A percentile compares a stretch with the other conserved stretches of the same genome.
Conservation (phyloP, 768 basidiomycete species). For the Trametes cubensis region DNA sequence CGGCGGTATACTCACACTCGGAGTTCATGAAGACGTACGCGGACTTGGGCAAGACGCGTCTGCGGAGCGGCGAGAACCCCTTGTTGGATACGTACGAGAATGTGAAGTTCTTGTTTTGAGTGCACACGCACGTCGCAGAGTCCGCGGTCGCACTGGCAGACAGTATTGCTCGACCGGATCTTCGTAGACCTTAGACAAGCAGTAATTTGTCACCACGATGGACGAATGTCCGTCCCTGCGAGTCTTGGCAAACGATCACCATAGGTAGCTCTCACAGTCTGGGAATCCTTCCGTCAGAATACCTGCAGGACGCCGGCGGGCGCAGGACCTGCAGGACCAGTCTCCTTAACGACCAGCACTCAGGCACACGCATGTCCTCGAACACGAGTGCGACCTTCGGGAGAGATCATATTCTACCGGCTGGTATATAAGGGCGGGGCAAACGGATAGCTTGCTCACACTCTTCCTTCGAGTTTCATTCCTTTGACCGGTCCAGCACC, state of each 20-base stretch:
- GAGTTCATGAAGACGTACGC: conserved; percentile 90
- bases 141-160: no score
- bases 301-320: no score
- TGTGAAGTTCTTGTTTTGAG: conserved; percentile 87
- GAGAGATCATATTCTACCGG: no score
- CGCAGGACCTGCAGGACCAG: not conserved
- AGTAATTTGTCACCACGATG: no score
- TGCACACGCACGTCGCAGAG: no score
- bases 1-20: conserved; percentile 82
- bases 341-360: conserved; percentile 19
- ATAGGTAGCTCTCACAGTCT: not conserved
- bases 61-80: conserved; percentile 86
- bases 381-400: not conserved
- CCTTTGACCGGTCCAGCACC: conserved; percentile 29
- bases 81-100: conserved; percentile 90
- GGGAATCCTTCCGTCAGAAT: not conserved
- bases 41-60: conserved; percentile 66
- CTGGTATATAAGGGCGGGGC: conserved; percentile 4
- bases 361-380: conserved; percentile 13
- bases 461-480: conserved; percentile 8
- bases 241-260: conserved; percentile 5
- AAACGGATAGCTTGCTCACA: not conserved
- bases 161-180: not conserved
- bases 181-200: not conserved
- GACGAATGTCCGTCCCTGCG: not conserved